Evolutionary conservation across 2,329 filamentous ascomycete genomes (phyloP).

Genomic region (Arthrocladium fulminans): DNA sequence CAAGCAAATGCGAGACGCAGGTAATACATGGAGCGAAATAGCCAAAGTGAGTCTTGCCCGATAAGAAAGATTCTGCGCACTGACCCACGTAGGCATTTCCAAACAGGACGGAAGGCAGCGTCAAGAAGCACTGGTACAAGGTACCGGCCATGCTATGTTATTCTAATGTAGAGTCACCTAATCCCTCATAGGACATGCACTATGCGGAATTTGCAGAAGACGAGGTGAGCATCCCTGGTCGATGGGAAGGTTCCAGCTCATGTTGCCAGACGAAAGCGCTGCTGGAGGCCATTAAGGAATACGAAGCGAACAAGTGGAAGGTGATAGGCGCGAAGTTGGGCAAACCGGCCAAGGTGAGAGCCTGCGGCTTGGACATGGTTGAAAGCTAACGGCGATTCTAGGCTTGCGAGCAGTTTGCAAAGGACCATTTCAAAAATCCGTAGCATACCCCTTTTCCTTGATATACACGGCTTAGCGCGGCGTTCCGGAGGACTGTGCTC

Average conservation of each 20-base stretch:
- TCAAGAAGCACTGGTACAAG: slow-evolving; percentile 99
- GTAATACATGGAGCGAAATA: slow-evolving; percentile 95
- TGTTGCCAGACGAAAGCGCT: slow-evolving; percentile 42
- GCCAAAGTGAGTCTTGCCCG: slow-evolving; percentile 64
- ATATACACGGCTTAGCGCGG: slow-evolving; percentile 4
- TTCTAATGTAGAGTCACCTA: slow-evolving; percentile 21
- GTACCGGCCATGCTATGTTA: slow-evolving; percentile 38
- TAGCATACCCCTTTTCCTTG: slow-evolving; percentile 18
- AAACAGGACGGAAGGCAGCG: slow-evolving; percentile 85
- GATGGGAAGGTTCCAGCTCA: not conserved
- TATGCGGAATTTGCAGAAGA: slow-evolving; percentile 98
- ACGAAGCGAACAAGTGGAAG: slow-evolving; percentile 98
- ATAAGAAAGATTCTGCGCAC: not conserved
- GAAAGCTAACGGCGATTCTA: slow-evolving; percentile 27
- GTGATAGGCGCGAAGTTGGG: slow-evolving; percentile 91
- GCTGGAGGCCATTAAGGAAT: slow-evolving; percentile 92
- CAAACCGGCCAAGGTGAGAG: slow-evolving; percentile 82
- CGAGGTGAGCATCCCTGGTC: slow-evolving; percentile 53
- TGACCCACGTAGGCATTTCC: slow-evolving; percentile 64
- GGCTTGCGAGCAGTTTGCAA: slow-evolving; percentile 88
- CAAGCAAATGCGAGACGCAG: slow-evolving; percentile 87
- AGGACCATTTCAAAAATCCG: slow-evolving; percentile 68
- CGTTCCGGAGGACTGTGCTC: slow-evolving; percentile 3
- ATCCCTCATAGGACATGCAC: slow-evolving; percentile 73
- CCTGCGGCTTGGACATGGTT: slow-evolving; percentile 5